phyloP scores from a whole-genome alignment of 331 rosid species.

The Cydonia oblonga region DNA sequence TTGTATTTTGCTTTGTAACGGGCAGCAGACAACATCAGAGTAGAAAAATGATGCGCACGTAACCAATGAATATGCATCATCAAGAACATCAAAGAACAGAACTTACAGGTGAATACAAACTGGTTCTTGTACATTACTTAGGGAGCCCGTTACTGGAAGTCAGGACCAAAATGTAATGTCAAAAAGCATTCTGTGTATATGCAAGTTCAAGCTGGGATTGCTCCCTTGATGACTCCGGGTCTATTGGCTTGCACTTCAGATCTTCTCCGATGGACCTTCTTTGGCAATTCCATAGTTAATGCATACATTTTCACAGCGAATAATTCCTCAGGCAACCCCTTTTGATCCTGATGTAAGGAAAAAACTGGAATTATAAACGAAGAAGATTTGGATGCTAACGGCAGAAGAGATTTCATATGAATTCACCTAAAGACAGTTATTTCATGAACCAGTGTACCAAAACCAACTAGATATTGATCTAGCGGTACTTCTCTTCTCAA shows the following conservation, averaged over 20 bases:
- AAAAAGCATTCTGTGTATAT: background rate
- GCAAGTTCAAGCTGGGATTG: background rate
- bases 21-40: background rate
- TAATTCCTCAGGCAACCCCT: slow-evolving; percentile 62
- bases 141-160: background rate
- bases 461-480: background rate
- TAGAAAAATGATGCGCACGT: background rate
- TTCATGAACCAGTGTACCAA: background rate
- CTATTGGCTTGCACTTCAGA: slow-evolving; percentile 49
- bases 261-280: slow-evolving; percentile 40
- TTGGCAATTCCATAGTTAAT: slow-evolving; percentile 51
- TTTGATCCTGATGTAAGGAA: slow-evolving; percentile 60
- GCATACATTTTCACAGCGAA: slow-evolving; percentile 95
- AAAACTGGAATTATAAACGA: background rate
- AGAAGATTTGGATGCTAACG: background rate
- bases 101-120: background rate
- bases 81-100: background rate
- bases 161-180: background rate
- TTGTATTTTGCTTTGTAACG: background rate
- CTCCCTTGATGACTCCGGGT: slow-evolving; percentile 69
- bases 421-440: background rate
- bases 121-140: background rate
- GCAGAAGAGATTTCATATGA: background rate
- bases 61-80: background rate
- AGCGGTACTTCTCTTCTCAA: background rate